Evolutionary conservation across 2,329 filamentous ascomycete genomes (phyloP).

Genomic region (Penicillium thymicola): DNA sequence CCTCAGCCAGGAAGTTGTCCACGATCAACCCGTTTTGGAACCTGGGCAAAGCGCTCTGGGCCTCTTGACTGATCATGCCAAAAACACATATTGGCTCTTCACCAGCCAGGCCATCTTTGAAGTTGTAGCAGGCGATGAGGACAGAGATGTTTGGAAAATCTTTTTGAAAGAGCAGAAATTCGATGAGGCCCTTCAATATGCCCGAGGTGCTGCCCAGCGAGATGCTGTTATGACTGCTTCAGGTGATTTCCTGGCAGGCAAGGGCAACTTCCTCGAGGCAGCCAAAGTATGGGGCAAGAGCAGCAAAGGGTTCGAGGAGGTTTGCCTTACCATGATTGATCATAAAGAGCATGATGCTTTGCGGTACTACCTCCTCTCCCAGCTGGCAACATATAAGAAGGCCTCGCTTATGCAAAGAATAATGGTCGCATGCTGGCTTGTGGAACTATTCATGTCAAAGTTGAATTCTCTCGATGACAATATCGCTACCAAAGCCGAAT

Average conservation of each 20-base stretch:
- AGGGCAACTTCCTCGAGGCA: conserved; percentile 79
- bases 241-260: conserved; percentile 79
- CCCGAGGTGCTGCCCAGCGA: conserved; percentile 73
- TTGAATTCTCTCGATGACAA: conserved; percentile 92
- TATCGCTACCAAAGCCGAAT: conserved; percentile 81
- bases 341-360: conserved; percentile 85
- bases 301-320: conserved; percentile 95
- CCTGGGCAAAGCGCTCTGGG: conserved; percentile 76
- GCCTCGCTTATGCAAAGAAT: conserved; percentile 84
- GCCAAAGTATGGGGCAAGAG: conserved; percentile 90
- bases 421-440: conserved; percentile 92
- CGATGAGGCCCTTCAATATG: conserved; percentile 81
- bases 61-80: conserved; percentile 82
- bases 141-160: conserved; percentile 90
- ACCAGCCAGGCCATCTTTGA: conserved; percentile 90
- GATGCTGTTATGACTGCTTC: conserved; percentile 90
- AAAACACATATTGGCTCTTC: conserved; percentile 97
- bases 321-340: conserved; percentile 87
- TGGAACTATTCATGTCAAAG: conserved; percentile 97
- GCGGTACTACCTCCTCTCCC: conserved; percentile 82
- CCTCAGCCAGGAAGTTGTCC: conserved; percentile 78
- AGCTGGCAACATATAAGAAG: conserved; percentile 78
- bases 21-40: conserved; percentile 82
- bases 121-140: conserved; percentile 84
- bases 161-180: conserved; percentile 85